phyloP scores from a whole-genome alignment of 768 basidiomycete species.

The Tulasnella sp. region DNA sequence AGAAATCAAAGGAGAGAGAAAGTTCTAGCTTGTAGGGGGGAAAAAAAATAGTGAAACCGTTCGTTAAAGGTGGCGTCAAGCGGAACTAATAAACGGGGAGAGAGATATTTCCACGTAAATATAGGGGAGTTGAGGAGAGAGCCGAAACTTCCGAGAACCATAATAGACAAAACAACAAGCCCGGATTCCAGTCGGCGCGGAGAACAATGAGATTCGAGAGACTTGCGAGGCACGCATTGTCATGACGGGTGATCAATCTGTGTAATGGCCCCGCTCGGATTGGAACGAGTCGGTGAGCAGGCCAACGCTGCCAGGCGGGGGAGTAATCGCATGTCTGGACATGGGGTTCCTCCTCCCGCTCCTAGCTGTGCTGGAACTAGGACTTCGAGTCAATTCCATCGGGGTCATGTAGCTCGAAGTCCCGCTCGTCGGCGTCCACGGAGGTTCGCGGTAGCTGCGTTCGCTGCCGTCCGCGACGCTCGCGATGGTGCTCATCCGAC shows the following conservation, averaged over 20 bases:
- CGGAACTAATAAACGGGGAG: neutral
- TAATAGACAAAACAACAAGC: conserved; percentile 22
- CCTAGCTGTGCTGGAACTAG: conserved; percentile 16
- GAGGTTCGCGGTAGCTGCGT: conserved; percentile 8
- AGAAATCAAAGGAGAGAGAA: conserved; percentile 2
- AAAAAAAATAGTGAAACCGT: neutral
- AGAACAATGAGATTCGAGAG: neutral
- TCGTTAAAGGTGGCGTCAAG: conserved; percentile 3
- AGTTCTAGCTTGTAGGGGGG: neutral
- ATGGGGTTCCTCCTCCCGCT: conserved; percentile 24
- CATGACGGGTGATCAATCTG: neutral
- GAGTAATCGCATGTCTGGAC: conserved; percentile 6
- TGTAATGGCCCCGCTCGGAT: neutral
- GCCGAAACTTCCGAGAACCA: neutral
- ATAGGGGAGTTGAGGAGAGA: neutral
- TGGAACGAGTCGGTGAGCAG: neutral
- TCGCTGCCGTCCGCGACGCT: conserved; percentile 13
- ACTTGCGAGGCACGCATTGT: too few relatives aligned
- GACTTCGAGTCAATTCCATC: conserved; percentile 19
- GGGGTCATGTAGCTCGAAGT: conserved; percentile 6
- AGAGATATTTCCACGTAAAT: neutral
- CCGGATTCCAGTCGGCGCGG: neutral
- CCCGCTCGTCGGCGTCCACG: conserved; percentile 29
- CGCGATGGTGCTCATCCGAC: conserved; percentile 30
- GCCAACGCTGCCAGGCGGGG: neutral